Evolutionary conservation across 1,284 basidiomycete genomes (phyloP).

Genomic region (Inonotus obliquus): DNA sequence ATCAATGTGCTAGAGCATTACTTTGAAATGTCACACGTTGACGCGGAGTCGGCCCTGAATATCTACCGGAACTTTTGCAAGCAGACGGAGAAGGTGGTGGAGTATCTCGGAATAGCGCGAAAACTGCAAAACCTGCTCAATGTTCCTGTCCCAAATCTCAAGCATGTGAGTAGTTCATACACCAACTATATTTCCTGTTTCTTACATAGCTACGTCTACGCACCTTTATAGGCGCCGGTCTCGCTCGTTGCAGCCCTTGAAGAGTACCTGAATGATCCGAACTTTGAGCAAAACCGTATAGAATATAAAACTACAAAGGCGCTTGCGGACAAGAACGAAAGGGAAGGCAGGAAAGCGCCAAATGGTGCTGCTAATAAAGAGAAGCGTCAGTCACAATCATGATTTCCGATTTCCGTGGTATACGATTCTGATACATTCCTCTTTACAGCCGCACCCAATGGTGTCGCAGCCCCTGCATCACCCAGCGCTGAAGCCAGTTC

Average conservation of each 20-base stretch:
- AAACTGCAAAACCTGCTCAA: conserved; percentile 92
- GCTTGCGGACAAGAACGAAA: conserved; percentile 55
- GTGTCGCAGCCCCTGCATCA: conserved; percentile 16
- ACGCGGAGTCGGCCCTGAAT: conserved; percentile 80
- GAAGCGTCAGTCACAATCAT: conserved; percentile 24
- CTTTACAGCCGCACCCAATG: neutral
- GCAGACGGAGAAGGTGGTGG: conserved; percentile 92
- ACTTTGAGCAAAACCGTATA: conserved; percentile 91
- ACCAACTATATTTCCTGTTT: neutral
- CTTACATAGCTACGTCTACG: neutral
- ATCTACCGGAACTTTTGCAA: conserved; percentile 95
- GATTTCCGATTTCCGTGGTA: neutral
- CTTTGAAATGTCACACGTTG: conserved; percentile 95
- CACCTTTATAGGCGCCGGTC: conserved; percentile 71
- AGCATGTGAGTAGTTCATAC: conserved; percentile 60
- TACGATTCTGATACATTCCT: neutral
- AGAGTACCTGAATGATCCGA: conserved; percentile 93
- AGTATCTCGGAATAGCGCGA: conserved; percentile 89
- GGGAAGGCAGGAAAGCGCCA: conserved; percentile 28
- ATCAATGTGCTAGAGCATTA: conserved; percentile 98
- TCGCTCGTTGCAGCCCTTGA: conserved; percentile 90
- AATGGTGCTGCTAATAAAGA: conserved; percentile 10
- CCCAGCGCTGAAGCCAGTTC: conserved; percentile 26
- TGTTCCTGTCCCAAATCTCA: conserved; percentile 90
- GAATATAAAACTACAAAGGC: conserved; percentile 89